These are phyloP conservation scores for Botrytis paeoniae DNA, from an alignment of 2,329 filamentous ascomycete genomes.

Conservation along the genomic window DNA sequence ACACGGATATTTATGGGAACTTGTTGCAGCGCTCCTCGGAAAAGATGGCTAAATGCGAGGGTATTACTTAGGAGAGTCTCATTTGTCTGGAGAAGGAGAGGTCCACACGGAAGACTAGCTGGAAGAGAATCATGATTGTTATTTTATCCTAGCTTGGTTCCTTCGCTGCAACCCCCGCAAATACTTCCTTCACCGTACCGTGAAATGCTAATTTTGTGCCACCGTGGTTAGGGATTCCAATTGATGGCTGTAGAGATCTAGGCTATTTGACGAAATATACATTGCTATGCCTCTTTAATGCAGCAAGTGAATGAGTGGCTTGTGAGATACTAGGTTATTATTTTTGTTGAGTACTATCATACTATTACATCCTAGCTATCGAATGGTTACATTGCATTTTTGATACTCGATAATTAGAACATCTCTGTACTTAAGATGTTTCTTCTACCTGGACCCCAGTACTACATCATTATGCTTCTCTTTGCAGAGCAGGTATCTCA, in stretches of 20 bases:
- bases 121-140: background rate
- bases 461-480: background rate
- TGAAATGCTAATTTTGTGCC: background rate
- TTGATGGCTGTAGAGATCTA: background rate
- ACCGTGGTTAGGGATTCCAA: background rate
- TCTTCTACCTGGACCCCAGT: background rate
- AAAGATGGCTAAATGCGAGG: constrained; percentile 14
- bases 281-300: background rate
- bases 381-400: constrained; percentile 2
- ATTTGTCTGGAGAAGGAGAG: constrained; percentile 8
- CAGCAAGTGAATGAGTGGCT: background rate
- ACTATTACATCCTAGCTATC: background rate
- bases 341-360: background rate
- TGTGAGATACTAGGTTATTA: background rate
- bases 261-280: background rate
- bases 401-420: background rate
- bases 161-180: constrained; percentile 11
- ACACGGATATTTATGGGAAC: constrained; percentile 14
- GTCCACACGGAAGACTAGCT: constrained; percentile 1
- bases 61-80: background rate
- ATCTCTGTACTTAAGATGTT: background rate
- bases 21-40: constrained; percentile 1
- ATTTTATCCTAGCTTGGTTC: background rate
- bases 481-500: background rate
- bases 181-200: background rate